These are phyloP conservation scores for Ganoderma meredithae DNA, from an alignment of 1,284 basidiomycete genomes.

Conservation along the genomic window DNA sequence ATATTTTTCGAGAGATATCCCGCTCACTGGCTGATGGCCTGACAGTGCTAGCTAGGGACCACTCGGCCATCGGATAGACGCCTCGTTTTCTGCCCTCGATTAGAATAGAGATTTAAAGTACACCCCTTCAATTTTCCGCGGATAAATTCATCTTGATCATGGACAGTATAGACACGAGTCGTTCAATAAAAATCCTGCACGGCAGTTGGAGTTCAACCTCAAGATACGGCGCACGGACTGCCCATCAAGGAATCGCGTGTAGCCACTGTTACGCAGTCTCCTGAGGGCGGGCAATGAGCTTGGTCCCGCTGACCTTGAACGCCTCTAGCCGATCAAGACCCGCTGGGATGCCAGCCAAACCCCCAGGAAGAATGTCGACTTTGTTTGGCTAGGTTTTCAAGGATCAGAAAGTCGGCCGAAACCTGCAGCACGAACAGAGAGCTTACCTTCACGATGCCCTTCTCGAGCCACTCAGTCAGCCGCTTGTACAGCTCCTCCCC, in stretches of 20 bases:
- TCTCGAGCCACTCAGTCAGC: slow-evolving; percentile 21
- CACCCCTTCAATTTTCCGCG: neutral
- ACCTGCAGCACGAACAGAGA: neutral
- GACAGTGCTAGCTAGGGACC: neutral
- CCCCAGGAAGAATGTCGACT: slow-evolving; percentile 39
- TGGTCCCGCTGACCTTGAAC: slow-evolving; percentile 38
- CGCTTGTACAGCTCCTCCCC: slow-evolving; percentile 25
- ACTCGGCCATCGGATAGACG: neutral
- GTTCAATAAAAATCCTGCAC: too few species aligned
- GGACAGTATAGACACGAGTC: too few species aligned
- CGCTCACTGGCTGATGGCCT: neutral
- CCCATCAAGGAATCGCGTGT: neutral
- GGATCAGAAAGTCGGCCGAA: neutral
- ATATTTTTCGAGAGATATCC: neutral
- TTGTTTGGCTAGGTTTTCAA: slow-evolving; percentile 38
- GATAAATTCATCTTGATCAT: too few species aligned
- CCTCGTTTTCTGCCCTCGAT: neutral
- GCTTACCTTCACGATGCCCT: slow-evolving; percentile 9
- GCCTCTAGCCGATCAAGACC: slow-evolving; percentile 37
- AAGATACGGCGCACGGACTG: too few species aligned
- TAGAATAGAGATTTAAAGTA: neutral
- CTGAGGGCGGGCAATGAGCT: slow-evolving; percentile 40
- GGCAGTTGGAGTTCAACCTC: too few species aligned
- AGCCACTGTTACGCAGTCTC: slow-evolving; percentile 34
- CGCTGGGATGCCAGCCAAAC: slow-evolving; percentile 38